Conservation (phyloP, 2,329 filamentous ascomycete species). For the Passalora sequoiae region DNA sequence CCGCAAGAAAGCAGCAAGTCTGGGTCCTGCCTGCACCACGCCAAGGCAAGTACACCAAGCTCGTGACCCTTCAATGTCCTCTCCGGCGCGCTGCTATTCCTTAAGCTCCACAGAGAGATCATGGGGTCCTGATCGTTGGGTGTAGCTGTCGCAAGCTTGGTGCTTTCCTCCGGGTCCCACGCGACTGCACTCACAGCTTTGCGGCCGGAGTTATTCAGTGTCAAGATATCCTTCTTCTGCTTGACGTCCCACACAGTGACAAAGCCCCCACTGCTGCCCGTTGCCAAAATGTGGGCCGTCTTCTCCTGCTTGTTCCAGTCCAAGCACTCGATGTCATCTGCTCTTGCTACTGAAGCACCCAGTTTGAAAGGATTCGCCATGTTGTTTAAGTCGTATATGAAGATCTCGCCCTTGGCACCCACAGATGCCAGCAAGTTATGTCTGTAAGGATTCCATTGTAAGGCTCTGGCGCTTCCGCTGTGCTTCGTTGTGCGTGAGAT, state of each 20-base stretch:
- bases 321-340: slow-evolving; percentile 91
- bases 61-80: slow-evolving; percentile 86
- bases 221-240: slow-evolving; percentile 94
- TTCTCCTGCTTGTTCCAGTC: slow-evolving; percentile 88
- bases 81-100: slow-evolving; percentile 93
- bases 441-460: slow-evolving; percentile 94
- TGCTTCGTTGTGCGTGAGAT: slow-evolving; percentile 87
- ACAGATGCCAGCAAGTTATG: slow-evolving; percentile 88
- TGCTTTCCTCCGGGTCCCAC: slow-evolving; percentile 92
- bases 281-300: slow-evolving; percentile 92
- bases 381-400: slow-evolving; percentile 91
- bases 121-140: slow-evolving; percentile 82
- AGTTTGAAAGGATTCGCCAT: slow-evolving; percentile 81
- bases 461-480: slow-evolving; percentile 82
- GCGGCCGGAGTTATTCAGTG: slow-evolving; percentile 79
- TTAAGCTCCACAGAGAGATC: slow-evolving; percentile 88
- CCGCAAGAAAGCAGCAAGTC: slow-evolving; percentile 87
- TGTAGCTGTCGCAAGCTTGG: slow-evolving; percentile 87
- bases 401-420: slow-evolving; percentile 91
- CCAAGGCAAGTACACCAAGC: slow-evolving; percentile 84
- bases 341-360: slow-evolving; percentile 79
- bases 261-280: slow-evolving; percentile 86
- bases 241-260: slow-evolving; percentile 99
- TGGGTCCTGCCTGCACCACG: slow-evolving; percentile 90
- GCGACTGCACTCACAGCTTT: slow-evolving; percentile 93